Base-by-base conservation (phyloP, 2,329 filamentous ascomycete species). In the Colletotrichum aenigma region DNA sequence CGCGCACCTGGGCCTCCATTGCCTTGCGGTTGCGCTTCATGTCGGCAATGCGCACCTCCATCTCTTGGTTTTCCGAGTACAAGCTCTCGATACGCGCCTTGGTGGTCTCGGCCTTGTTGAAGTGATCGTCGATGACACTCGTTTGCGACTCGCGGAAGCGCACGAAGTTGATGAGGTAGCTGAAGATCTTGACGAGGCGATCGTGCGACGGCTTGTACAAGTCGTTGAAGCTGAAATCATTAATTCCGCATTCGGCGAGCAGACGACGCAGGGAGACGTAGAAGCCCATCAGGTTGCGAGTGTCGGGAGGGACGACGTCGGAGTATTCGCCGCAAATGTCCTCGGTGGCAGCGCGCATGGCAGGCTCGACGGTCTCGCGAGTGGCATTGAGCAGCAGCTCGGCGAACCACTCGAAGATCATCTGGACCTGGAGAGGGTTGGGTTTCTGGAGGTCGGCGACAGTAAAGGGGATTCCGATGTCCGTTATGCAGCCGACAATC, bases 81-180 rank as follows among this genome's bases (percentile, higher is more conserved):
- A 98, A 88, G 24, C 93, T 91, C 85, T 98, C 96, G 81, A 98
- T 98, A 77, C 94, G 92, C 68, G 93, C 89, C 86, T 98, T 98
- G 3, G 94, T 96, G 75, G 91, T 92, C 85, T 98, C 95, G 15
- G 94, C 92, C 81, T 95, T 96, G 88, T 98, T 97, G 87, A 97
- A 97, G 85, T 98, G 94, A 83, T 97, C 92, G 83, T 98, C 96
- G 78, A 98, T 98, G 34, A 97, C 92, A 52, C 89, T 88, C 2
- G 96, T 97, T 85, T 98, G 96, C 77, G 94, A 96, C 86, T 98
- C 96, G 80, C 97, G 94, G 86, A 98, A 99, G 69, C 97, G 93
- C 79, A 98, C 96, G 85, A 99, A 99, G 86, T 99, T 99, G 88
- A 99, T 99, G 78, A 98, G 91, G 85, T 98, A 98, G 78, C 95